Base-by-base conservation (phyloP, 2,329 filamentous ascomycete species). In the Neoarthrinium moseri region DNA sequence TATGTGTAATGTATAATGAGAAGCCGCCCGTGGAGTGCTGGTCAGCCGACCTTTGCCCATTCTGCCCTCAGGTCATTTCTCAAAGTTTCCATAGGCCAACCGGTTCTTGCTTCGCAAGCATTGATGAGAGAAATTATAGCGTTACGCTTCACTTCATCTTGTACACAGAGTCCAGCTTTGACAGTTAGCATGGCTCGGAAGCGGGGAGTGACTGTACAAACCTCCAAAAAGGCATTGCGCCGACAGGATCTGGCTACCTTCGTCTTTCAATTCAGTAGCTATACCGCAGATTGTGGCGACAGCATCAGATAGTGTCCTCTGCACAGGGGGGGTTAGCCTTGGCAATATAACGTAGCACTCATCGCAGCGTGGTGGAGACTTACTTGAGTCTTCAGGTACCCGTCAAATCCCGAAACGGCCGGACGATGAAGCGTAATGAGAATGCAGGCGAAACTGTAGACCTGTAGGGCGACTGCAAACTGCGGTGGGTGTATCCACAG, bases 361-460 rank as follows among this genome's bases (percentile, higher is more conserved):
- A 15, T 7, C 7, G 26, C 3, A 6, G 8, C 1, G 13, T 12
- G n/a, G 11, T 24, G 10, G 38, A 35, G 22, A 39, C 48, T 18
- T 24, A 53, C 47, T 48, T 50, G 48, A 8, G 52, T 56, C 17
- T 64, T 58, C 32, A 70, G 51, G 50, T 74, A 78, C 10, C 75
- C 74, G 13, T 72, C 64, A 37, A 75, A 69, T 0, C 74, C 76
- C 2, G 73, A 73, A 10, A 66, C 63, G 0, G 72, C 72, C 2
- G 77, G 78, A 37, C 75, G 70, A 42, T 81, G 73, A 38, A 80
- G 67, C 1, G 77, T 62, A 2, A 80, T 67, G 0, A 82, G 61
- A 34, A 81, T 75, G 8, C 72, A 67, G 1, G 77, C 75, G 48
- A 79, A 74, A 51, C 71, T 69, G 51, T 77, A 73, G 12, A 73